Conservation (phyloP, 495 filamentous ascomycete species). For the Haplographium delicatum region DNA sequence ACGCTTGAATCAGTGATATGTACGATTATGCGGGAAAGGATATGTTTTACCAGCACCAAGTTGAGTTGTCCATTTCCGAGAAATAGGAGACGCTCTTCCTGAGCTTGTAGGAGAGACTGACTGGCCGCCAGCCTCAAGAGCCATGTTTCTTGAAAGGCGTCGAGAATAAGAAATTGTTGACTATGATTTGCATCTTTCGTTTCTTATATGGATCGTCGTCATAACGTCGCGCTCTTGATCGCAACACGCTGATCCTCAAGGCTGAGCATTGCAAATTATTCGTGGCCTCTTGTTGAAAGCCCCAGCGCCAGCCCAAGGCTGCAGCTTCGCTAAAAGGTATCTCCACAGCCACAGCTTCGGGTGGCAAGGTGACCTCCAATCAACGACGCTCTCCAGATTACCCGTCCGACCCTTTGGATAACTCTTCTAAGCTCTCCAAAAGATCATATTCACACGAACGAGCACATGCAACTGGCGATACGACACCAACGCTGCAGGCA, state of each 20-base stretch:
- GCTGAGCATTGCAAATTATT: conserved; percentile 2
- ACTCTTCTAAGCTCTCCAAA: neutral
- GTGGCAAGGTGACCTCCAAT: neutral
- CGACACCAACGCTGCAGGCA: conserved; percentile 6
- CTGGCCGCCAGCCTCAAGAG: conserved; percentile 62
- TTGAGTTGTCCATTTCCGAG: conserved; percentile 54
- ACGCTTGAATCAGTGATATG: neutral
- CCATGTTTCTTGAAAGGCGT: conserved; percentile 21
- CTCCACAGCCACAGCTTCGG: neutral
- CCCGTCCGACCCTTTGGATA: conserved; percentile 9
- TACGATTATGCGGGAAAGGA: neutral
- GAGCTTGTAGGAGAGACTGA: conserved; percentile 73
- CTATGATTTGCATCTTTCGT: conserved; percentile 12
- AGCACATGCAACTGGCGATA: conserved; percentile 2
- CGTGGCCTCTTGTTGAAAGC: conserved; percentile 14
- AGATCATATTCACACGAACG: conserved; percentile 5
- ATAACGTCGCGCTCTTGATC: neutral
- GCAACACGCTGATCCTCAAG: neutral
- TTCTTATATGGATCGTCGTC: neutral
- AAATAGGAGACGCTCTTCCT: conserved; percentile 64
- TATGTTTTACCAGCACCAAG: conserved; percentile 38
- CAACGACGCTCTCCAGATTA: neutral
- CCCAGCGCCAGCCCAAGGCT: conserved; percentile 8
- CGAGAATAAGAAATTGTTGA: neutral
- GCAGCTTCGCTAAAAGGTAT: conserved; percentile 5